Evolutionary conservation across 495 filamentous ascomycete species (phyloP).

Genomic region (Neurospora cerealis): DNA sequence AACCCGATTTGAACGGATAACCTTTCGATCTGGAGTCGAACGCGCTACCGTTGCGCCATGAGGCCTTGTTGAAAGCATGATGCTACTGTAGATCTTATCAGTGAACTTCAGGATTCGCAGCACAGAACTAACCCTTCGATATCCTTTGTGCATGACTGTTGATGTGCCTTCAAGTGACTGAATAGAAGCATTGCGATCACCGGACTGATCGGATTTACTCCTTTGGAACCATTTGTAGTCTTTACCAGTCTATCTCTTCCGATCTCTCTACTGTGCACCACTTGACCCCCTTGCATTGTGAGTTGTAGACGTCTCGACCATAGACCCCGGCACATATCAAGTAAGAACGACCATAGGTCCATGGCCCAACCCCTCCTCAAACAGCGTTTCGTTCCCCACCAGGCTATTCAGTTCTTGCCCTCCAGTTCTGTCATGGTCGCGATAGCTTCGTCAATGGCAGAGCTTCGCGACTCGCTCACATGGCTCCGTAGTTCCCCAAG

Average conservation of each 20-base stretch:
- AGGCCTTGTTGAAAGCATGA: neutral
- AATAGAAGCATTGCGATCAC: neutral
- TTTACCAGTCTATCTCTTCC: neutral
- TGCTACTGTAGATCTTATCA: neutral
- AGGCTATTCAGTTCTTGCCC: neutral
- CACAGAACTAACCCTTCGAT: neutral
- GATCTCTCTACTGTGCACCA: neutral
- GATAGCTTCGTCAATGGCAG: neutral
- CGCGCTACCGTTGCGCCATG: slow-evolving; percentile 30
- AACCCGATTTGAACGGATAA: slow-evolving; percentile 22
- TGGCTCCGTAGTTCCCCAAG: neutral
- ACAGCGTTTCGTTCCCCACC: neutral
- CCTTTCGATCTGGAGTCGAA: slow-evolving; percentile 8
- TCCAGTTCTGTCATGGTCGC: neutral
- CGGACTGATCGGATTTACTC: neutral
- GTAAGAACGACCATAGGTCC: neutral
- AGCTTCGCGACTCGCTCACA: neutral
- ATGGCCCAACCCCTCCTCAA: neutral
- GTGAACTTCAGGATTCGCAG: neutral
- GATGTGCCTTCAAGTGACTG: neutral
- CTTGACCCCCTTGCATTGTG: neutral
- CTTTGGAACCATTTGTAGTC: neutral
- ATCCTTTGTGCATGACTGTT: neutral
- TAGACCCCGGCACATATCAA: neutral
- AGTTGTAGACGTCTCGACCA: neutral